phyloP scores from a whole-genome alignment of 139 green algal genomes.

The Chlorella vulgaris region DNA sequence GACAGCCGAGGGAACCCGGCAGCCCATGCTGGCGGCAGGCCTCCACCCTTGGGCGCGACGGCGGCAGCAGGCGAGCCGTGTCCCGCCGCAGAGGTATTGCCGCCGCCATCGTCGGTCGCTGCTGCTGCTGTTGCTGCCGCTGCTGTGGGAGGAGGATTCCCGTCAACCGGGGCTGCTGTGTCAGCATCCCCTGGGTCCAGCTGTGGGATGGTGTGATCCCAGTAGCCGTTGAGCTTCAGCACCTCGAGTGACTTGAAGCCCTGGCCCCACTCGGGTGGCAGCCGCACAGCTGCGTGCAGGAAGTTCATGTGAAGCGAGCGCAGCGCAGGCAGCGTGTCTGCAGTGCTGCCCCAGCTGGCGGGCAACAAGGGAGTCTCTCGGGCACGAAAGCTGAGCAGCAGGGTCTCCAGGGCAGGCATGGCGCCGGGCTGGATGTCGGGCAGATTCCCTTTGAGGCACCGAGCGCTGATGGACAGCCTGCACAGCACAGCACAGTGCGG shows the following conservation, averaged over 20 bases:
- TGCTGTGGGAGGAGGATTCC: too few species aligned
- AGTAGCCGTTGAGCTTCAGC: background rate
- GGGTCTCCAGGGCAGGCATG: background rate
- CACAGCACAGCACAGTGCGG: background rate
- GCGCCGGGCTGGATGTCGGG: background rate
- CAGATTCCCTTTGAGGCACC: background rate
- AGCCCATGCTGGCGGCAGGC: background rate
- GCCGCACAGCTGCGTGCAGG: background rate
- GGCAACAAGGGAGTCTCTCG: background rate
- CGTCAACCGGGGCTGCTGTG: too few species aligned
- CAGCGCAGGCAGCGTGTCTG: background rate
- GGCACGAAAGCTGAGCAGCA: background rate
- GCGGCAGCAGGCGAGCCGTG: background rate
- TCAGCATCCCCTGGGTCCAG: too few species aligned
- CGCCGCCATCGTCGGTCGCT: background rate
- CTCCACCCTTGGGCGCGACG: too few species aligned
- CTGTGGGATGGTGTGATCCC: too few species aligned
- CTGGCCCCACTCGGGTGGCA: background rate
- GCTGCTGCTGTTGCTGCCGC: too few species aligned
- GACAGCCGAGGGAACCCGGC: background rate
- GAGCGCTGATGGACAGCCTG: background rate
- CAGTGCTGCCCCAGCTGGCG: background rate
- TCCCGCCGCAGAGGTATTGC: background rate
- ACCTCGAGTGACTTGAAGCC: background rate
- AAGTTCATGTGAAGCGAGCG: background rate